These are phyloP conservation scores for Zalaria sp. DNA, from an alignment of 2,329 filamentous ascomycete genomes.

Conservation along the genomic window DNA sequence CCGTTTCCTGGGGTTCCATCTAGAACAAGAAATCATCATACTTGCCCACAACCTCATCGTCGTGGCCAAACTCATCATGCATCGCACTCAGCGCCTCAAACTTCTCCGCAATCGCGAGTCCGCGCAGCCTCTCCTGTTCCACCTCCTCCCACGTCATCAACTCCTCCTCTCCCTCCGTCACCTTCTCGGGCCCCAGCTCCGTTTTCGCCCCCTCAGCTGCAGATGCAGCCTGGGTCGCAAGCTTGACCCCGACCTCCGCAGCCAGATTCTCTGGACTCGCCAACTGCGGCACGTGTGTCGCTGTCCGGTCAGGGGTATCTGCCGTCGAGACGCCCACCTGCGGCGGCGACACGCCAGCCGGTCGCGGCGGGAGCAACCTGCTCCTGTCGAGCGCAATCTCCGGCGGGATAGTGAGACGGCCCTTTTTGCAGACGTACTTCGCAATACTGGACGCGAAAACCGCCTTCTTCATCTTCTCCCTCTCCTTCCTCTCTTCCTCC, in stretches of 20 bases:
- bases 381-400: conserved; percentile 59
- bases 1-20: background rate
- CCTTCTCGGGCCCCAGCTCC: conserved; percentile 1
- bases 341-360: conserved; percentile 35
- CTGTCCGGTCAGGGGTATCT: conserved; percentile 12
- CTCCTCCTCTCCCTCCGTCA: conserved; percentile 17
- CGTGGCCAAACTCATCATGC: conserved; percentile 34
- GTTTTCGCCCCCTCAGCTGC: background rate
- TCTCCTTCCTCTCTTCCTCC: conserved; percentile 14
- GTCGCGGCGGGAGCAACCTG: conserved; percentile 59
- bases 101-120: conserved; percentile 39
- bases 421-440: conserved; percentile 37
- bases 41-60: conserved; percentile 28
- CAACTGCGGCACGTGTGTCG: conserved; percentile 10
- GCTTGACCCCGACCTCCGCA: conserved; percentile 9
- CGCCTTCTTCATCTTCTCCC: conserved; percentile 24
- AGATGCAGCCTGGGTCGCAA: background rate
- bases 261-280: conserved; percentile 12
- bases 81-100: conserved; percentile 41
- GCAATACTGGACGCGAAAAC: conserved; percentile 36
- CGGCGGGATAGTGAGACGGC: conserved; percentile 68
- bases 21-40: conserved; percentile 22
- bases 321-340: background rate
- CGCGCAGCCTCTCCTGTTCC: conserved; percentile 41
- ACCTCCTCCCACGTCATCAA: conserved; percentile 48